Evolutionary conservation across 495 filamentous ascomycete species (phyloP), one percentile per base, ranked within the genome.

Genomic region (Talaromyces wortmannii): DNA sequence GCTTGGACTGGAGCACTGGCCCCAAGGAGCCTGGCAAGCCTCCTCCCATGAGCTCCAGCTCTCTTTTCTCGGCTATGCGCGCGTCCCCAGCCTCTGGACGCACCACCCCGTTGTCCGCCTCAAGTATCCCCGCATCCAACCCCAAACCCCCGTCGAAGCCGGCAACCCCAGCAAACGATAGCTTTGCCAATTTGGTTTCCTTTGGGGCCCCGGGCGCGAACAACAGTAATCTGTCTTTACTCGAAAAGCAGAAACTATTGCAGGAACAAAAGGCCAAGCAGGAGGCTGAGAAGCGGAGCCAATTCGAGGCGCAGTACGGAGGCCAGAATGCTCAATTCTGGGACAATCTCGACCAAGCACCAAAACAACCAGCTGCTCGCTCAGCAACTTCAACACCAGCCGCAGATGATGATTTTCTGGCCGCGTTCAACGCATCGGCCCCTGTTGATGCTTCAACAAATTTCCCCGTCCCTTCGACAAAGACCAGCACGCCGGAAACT

Each of bases 101-200:
- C 58, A 85, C 85, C 15, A 90, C 87, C 7, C 87, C 88, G 5
- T 68, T 86, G 29, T 81, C 83, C 31, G 61, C 77, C 7, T 76
- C 82, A 56, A 53, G 32, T 40, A 42, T 40, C 13, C 52, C 31
- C 33, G 76, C 77, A 18, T 77, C 79, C 52, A 71, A 76, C 11
- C 72, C 71, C 59, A 66, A 66, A 60, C 69, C 67, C 30, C 75
- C 76, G 16, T 76, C 83, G 0, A 82, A 84, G 59, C 61, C 81
- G 5, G 64, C 82, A 6, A 87, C 86, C 36, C 80, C 87, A 2
- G 76, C 79, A 5, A 79, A 79, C 52, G 92, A 97, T 66, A 95
- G 88, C 74, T 98, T 98, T 65, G 87, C 92, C 58, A 90, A 87
- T 62, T 76, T 98, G 16, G 86, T 97, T 17, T 86, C 83, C 45